These are phyloP conservation scores for Kuraishia cidri DNA, from an alignment of 805 yeast genomes.

Conservation along the genomic window DNA sequence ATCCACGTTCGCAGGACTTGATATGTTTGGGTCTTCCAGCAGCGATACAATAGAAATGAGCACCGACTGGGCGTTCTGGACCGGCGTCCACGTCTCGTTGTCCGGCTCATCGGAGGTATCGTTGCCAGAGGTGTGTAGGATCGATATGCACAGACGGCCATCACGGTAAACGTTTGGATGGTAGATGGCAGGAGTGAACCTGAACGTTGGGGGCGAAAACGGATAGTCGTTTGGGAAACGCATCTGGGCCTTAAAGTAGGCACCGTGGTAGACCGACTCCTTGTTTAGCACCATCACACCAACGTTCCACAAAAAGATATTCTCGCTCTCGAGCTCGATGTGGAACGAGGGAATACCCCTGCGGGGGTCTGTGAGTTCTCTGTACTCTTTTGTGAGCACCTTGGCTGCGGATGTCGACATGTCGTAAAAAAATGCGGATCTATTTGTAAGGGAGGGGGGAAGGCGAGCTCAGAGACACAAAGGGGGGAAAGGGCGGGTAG, in stretches of 20 bases:
- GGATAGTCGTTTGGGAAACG: slow-evolving; percentile 89
- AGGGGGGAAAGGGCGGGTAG: no score
- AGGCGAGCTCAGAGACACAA: no score
- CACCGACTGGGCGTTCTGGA: slow-evolving; percentile 87
- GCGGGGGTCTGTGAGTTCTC: slow-evolving; percentile 89
- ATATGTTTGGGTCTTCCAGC: slow-evolving; percentile 87
- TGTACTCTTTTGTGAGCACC: slow-evolving; percentile 48
- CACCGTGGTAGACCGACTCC: slow-evolving; percentile 89
- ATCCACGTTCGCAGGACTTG: slow-evolving; percentile 93
- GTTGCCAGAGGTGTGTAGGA: slow-evolving; percentile 76
- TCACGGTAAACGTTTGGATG: slow-evolving; percentile 95
- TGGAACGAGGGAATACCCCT: slow-evolving; percentile 38
- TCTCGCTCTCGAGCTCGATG: slow-evolving; percentile 38
- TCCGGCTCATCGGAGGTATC: slow-evolving; percentile 90
- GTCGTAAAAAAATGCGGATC: no score
- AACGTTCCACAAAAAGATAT: slow-evolving; percentile 64
- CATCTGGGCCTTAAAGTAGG: slow-evolving; percentile 92
- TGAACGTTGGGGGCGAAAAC: slow-evolving; percentile 83
- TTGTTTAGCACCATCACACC: slow-evolving; percentile 89
- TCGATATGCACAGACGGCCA: slow-evolving; percentile 89
- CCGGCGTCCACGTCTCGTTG: slow-evolving; percentile 91
- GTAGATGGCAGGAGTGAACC: slow-evolving; percentile 87
- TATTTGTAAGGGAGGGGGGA: no score
- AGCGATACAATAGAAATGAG: slow-evolving; percentile 84
- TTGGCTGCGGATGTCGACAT: slow-evolving; percentile 4